phyloP scores from a whole-genome alignment of 2,329 filamentous ascomycete genomes.

The Fusarium phyllophilum region DNA sequence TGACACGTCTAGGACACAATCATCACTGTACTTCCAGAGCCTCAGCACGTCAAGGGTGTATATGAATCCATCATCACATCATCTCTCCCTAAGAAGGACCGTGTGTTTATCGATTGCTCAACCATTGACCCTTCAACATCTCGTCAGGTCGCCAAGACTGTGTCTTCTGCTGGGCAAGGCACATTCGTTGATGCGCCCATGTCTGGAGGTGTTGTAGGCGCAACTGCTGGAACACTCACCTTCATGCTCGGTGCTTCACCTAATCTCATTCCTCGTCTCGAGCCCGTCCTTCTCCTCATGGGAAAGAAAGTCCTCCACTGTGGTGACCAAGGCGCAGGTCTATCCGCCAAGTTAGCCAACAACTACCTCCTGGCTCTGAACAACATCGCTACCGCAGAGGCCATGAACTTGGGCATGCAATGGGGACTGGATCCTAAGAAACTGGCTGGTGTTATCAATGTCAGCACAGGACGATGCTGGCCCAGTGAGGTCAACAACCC shows the following conservation, averaged over 20 bases:
- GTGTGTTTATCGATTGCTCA: conserved; percentile 94
- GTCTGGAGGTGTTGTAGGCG: conserved; percentile 95
- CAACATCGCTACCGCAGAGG: conserved; percentile 79
- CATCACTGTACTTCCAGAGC: conserved; percentile 89
- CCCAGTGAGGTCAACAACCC: conserved; percentile 96
- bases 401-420: conserved; percentile 71
- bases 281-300: conserved; percentile 80
- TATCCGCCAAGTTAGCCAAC: conserved; percentile 94
- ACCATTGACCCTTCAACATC: conserved; percentile 95
- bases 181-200: conserved; percentile 94
- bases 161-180: conserved; percentile 72
- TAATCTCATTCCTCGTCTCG: conserved; percentile 70
- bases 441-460: conserved; percentile 88
- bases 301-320: conserved; percentile 88
- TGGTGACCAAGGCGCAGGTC: conserved; percentile 83
- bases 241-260: conserved; percentile 89
- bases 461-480: conserved; percentile 95
- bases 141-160: conserved; percentile 76
- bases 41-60: conserved; percentile 85
- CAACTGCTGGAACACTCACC: conserved; percentile 84
- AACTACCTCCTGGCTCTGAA: conserved; percentile 96
- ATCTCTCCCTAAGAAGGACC: conserved; percentile 62
- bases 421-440: conserved; percentile 70
- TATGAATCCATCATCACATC: conserved; percentile 79
- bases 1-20: conserved; percentile 74